Percentiles rank a stretch among this genome's conserved stretches.
Conservation (phyloP, 2,329 filamentous ascomycete genomes). For the Ophiosphaerella narmari region DNA sequence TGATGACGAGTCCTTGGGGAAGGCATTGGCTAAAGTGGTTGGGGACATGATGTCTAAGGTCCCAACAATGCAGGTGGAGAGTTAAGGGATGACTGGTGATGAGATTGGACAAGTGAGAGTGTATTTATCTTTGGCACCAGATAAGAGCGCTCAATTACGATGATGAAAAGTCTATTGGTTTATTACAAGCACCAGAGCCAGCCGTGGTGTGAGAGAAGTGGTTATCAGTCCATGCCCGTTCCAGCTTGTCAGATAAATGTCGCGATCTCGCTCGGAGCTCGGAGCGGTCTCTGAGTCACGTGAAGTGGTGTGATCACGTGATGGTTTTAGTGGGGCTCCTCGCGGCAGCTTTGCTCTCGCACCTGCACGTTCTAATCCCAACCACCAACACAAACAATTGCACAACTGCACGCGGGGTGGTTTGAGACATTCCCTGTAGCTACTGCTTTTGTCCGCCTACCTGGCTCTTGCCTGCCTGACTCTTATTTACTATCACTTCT, state of each 20-base stretch:
- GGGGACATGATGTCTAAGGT: conserved; percentile 49
- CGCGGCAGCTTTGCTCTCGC: neutral
- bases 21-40: conserved; percentile 64
- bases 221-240: conserved; percentile 8
- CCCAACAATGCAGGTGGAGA: conserved; percentile 8
- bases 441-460: neutral
- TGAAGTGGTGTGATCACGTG: neutral
- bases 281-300: conserved; percentile 16
- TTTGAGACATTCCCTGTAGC: neutral
- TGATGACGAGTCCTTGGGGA: conserved; percentile 56
- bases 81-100: conserved; percentile 13
- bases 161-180: conserved; percentile 6
- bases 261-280: conserved; percentile 8
- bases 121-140: neutral
- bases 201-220: conserved; percentile 13
- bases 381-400: neutral
- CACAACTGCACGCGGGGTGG: too few species aligned
- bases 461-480: neutral
- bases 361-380: neutral
- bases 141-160: conserved; percentile 12
- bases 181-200: conserved; percentile 18
- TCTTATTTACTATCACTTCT: neutral
- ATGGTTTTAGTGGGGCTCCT: neutral
- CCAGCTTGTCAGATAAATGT: conserved; percentile 9
- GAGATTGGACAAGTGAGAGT: neutral